Evolutionary conservation across 2,329 filamentous ascomycete species (phyloP).

Genomic region (Xylariaceae sp.): DNA sequence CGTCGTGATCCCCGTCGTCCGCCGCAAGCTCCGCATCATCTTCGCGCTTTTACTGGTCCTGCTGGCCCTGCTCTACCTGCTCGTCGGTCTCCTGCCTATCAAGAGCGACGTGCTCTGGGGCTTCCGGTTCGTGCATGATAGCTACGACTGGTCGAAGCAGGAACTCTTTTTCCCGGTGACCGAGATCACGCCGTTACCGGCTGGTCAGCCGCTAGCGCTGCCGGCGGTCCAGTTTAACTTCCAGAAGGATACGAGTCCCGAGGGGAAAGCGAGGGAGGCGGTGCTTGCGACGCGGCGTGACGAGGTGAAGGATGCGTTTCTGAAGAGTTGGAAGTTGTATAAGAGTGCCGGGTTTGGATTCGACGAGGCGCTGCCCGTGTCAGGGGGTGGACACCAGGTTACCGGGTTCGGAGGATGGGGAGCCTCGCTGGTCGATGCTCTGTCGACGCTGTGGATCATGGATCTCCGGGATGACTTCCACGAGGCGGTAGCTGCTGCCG

Average conservation of each 20-base stretch:
- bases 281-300: slow-evolving; percentile 29
- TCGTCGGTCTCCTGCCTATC: slow-evolving; percentile 28
- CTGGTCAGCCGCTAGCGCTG: slow-evolving; percentile 23
- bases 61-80: slow-evolving; percentile 23
- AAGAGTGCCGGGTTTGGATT: slow-evolving; percentile 32
- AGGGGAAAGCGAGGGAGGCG: slow-evolving; percentile 24
- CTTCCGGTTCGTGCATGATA: slow-evolving; percentile 27
- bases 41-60: slow-evolving; percentile 19
- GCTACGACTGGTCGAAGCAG: slow-evolving; percentile 31
- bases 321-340: slow-evolving; percentile 47
- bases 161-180: slow-evolving; percentile 23
- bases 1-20: slow-evolving; percentile 25
- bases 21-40: slow-evolving; percentile 25
- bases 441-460: slow-evolving; percentile 61
- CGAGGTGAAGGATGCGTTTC: slow-evolving; percentile 40
- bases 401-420: slow-evolving; percentile 38
- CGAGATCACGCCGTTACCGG: slow-evolving; percentile 25
- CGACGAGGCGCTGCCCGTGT: slow-evolving; percentile 30
- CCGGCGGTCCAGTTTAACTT: slow-evolving; percentile 30
- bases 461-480: slow-evolving; percentile 52
- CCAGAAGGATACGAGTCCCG: slow-evolving; percentile 24
- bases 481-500: slow-evolving; percentile 45
- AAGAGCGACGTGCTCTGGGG: slow-evolving; percentile 24
- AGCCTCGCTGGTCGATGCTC: slow-evolving; percentile 54
- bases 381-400: slow-evolving; percentile 25